Conservation (phyloP, 345 rosid genomes). For the Lagerstroemia speciosa region DNA sequence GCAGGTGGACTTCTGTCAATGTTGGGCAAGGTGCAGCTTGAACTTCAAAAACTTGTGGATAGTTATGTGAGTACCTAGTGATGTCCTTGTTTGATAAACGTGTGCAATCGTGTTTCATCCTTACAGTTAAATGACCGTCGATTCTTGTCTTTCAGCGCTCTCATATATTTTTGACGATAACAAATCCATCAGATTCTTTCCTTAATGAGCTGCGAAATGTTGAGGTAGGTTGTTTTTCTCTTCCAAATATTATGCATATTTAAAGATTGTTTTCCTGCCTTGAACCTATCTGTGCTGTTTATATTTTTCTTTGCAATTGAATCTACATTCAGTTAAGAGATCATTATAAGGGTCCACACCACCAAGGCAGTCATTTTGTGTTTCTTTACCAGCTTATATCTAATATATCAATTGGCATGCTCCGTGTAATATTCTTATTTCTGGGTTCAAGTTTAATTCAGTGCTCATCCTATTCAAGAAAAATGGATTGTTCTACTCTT, state of each 20-base stretch:
- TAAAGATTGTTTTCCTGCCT: neutral
- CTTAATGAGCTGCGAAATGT: conserved; percentile 86
- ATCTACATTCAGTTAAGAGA: neutral
- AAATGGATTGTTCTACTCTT: neutral
- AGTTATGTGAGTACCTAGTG: conserved; percentile 58
- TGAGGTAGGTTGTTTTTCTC: conserved; percentile 54
- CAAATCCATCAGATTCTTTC: conserved; percentile 88
- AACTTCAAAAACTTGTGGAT: conserved; percentile 83
- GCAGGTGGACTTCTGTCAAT: conserved; percentile 61
- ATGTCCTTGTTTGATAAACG: conserved; percentile 4
- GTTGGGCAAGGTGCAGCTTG: conserved; percentile 78
- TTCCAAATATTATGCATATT: conserved; percentile 5
- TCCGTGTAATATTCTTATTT: neutral
- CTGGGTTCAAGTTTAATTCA: neutral
- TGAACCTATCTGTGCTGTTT: neutral
- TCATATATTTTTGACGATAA: conserved; percentile 67
- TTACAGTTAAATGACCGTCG: conserved; percentile 8
- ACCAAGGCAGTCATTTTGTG: neutral
- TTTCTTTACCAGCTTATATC: neutral
- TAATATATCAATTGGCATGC: neutral
- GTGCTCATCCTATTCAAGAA: neutral
- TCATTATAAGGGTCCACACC: neutral
- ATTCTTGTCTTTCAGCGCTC: conserved; percentile 50
- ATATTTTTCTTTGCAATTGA: neutral
- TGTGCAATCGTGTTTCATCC: neutral